Evolutionary conservation across 176 grass and related monocot genomes (phyloP), one percentile per base, ranked within the genome.

Genomic region (Raddia distichophylla): DNA sequence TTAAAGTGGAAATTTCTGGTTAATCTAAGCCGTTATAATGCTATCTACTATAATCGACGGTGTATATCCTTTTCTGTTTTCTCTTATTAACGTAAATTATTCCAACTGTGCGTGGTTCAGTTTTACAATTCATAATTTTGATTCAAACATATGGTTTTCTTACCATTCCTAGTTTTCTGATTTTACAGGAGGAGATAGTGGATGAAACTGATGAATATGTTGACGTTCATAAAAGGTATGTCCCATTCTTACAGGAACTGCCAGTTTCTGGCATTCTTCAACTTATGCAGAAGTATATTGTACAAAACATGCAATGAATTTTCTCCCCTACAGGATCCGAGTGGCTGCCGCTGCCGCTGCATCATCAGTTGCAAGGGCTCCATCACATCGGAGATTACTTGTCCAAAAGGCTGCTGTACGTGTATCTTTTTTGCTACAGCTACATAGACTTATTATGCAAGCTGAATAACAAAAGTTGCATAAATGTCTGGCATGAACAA

Each of bases 141-240:
- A 63, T 54, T 52, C 48, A 69, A 74, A 83, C 3, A 55, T 35
- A 58, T 64, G 18, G 54, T 52, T 67, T 53, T 47, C 27, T 79
- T 61, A 64, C 58, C 14, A 71, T 53, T 67, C 76, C 27, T 59
- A 48, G 17, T 74, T 70, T 50, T 71, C 64, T 83, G 48, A 48
- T 80, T 61, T 68, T 89, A 50, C 80, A 99, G 97, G 97, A 99
- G 78, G 97, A 99, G 78, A 99, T 99, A 83, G 97, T 99, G 18
- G 97, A 99, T 44, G 97, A 99, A 54, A 99, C 97, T 2, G 97
- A 99, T 69, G 97, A 99, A 90, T 99, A 93, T 90, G 93, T 99
- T 85, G 97, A 99, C 87, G 97, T 99, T 67, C 97, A 99, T 57
- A 99, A 99, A 90, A 99, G 97, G 97, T 94, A 88, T 76, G 12